Base-by-base conservation (phyloP, 257 asterid genomes). In the Nicotiana benthamiana region DNA sequence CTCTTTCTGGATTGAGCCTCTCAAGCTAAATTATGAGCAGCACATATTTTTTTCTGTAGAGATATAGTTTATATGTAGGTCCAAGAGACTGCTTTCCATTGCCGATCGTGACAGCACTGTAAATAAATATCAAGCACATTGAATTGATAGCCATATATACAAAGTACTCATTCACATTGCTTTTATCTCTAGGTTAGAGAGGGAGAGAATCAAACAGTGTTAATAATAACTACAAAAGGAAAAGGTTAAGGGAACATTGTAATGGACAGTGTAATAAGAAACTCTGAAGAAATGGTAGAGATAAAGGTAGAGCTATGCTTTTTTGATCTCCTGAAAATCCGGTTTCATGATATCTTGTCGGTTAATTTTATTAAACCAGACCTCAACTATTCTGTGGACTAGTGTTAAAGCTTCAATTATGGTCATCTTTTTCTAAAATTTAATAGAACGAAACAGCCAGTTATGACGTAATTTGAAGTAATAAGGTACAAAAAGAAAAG, bases 261-360 rank as follows among this genome's bases (percentile, higher is more conserved):
- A 66, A 70, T 43, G 57, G 77, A 4, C 57, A 70, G 24, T 17
- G 9, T 54, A 56, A 66, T 79, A 75, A 79, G 46, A 62, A 61
- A 60, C 27, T 15, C 36, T 36, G 81, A 75, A 52, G 32, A 53
- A 52, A 75, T 75, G 3, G 66, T 60, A 0, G 8, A 60, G 66
- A 60, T 4, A 60, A 56, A 56, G 62, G 46, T 34, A 67, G 77
- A 68, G 17, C 76, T 15, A 26, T 74, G 43, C 75, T 59, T 68
- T 43, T 79, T 85, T 65, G 2, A 82, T 82, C 57, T 82, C 88
- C 88, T 85, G 75, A 85, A 85, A 85, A 85, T 85, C 88, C 85
- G 88, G 76, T 43, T 66, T 82, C 82, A 82, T 75, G 84, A 85
- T 85, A 72, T 65, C 77, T 65, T 85, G 88, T 85, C 88, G 82